A percentile compares a stretch with the other conserved stretches of the same genome.
These are phyloP conservation scores for Bacidia rubella DNA, from an alignment of 495 filamentous ascomycete species.

Conservation along the genomic window DNA sequence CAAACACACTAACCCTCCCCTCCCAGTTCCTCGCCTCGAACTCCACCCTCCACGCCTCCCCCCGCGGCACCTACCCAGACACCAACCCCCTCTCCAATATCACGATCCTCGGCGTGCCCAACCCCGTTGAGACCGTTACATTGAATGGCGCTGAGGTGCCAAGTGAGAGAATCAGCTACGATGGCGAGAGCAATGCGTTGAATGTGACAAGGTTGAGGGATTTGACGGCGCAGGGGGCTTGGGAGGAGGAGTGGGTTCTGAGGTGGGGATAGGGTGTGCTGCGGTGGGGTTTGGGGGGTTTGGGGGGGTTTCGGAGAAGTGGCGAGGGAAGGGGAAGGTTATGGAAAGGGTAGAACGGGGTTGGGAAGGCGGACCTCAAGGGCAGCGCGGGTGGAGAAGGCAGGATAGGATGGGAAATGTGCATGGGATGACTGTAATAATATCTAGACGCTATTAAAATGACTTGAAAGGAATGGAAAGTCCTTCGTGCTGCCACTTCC, in stretches of 20 bases:
- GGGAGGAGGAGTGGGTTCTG: constrained; percentile 41
- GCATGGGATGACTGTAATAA: too few relatives aligned
- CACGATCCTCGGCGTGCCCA: constrained; percentile 49
- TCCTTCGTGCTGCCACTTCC: too few relatives aligned
- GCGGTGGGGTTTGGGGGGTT: neutral
- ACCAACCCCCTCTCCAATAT: constrained; percentile 48
- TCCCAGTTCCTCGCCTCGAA: constrained; percentile 36
- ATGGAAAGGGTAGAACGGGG: too few relatives aligned
- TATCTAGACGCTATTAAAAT: too few relatives aligned
- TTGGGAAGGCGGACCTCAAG: too few relatives aligned
- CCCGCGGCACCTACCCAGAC: constrained; percentile 44
- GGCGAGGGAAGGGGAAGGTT: neutral
- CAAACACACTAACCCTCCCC: neutral
- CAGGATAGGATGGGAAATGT: too few relatives aligned
- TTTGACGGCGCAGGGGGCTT: constrained; percentile 41
- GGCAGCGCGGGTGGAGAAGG: too few relatives aligned
- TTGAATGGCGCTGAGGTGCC: constrained; percentile 37
- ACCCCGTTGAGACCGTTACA: constrained; percentile 29
- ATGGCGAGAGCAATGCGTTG: constrained; percentile 33
- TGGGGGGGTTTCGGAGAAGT: neutral
- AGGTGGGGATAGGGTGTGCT: constrained; percentile 28
- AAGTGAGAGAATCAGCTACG: constrained; percentile 31
- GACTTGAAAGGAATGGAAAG: too few relatives aligned
- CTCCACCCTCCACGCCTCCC: constrained; percentile 32
- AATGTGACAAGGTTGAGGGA: constrained; percentile 36